phyloP scores from a whole-genome alignment of 306 rosid species.

The Quercus cerris region DNA sequence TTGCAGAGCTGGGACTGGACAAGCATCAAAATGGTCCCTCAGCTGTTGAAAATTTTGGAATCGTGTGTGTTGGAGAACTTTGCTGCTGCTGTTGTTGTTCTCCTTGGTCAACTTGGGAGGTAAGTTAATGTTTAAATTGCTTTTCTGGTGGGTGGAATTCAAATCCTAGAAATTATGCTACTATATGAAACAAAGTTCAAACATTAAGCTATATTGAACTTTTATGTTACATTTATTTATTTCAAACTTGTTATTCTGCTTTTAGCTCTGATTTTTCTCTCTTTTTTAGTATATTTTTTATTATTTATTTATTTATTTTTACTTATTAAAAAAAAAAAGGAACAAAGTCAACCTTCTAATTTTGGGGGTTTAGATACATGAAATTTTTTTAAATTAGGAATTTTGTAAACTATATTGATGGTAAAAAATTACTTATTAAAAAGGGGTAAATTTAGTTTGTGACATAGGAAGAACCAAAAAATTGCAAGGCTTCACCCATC shows the following conservation, averaged over 20 bases:
- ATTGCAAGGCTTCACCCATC: background rate
- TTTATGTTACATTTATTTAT: too few relatives aligned
- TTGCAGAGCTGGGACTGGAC: slow-evolving; percentile 88
- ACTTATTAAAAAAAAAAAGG: too few relatives aligned
- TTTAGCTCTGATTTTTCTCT: too few relatives aligned
- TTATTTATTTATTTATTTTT: too few relatives aligned
- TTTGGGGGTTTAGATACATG: background rate
- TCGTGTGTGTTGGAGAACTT: slow-evolving; percentile 44
- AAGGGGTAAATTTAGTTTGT: background rate
- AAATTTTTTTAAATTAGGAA: background rate
- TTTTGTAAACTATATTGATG: background rate
- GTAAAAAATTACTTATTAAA: background rate
- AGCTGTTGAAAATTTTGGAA: slow-evolving; percentile 51
- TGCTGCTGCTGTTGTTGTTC: slow-evolving; percentile 49
- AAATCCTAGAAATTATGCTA: background rate
- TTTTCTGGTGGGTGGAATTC: background rate
- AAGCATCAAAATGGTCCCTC: slow-evolving; percentile 46
- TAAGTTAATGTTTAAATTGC: slow-evolving; percentile 28
- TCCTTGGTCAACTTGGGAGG: slow-evolving; percentile 95
- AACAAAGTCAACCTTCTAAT: background rate
- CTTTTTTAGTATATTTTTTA: too few relatives aligned
- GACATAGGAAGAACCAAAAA: background rate
- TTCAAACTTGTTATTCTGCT: too few relatives aligned
- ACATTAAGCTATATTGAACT: too few relatives aligned
- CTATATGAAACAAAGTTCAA: background rate